These are phyloP conservation scores for Pleurotus sapidus DNA, from an alignment of 768 basidiomycete genomes.

Conservation along the genomic window DNA sequence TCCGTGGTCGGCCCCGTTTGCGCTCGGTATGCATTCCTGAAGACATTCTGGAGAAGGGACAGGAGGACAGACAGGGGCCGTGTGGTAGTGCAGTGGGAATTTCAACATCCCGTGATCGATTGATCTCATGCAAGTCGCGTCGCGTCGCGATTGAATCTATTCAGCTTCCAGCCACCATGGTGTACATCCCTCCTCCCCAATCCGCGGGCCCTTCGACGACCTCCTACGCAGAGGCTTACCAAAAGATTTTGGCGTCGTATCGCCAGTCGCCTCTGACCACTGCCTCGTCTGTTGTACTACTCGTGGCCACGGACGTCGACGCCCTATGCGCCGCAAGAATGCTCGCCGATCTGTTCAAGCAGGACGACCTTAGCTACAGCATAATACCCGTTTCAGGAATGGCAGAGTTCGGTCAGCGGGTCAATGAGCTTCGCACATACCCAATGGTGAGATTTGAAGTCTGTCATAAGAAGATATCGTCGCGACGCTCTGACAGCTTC, in stretches of 20 bases:
- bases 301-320: constrained; percentile 90
- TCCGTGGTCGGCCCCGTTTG: too few species aligned
- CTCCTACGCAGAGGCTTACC: constrained; percentile 75
- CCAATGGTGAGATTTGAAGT: constrained; percentile 13
- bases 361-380: constrained; percentile 91
- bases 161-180: constrained; percentile 36
- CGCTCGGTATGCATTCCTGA: too few species aligned
- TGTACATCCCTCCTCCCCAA: constrained; percentile 72
- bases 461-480: too few species aligned
- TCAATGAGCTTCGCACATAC: constrained; percentile 18
- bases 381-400: constrained; percentile 88
- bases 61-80: too few species aligned
- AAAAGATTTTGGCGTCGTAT: constrained; percentile 66
- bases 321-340: constrained; percentile 89
- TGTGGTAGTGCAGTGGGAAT: too few species aligned
- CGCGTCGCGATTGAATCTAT: constrained; percentile 14
- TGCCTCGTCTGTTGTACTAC: constrained; percentile 80
- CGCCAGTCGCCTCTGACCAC: constrained; percentile 72
- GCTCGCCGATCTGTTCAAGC: constrained; percentile 84
- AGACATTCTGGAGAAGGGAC: too few species aligned
- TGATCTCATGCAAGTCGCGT: neutral
- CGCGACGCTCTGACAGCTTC: constrained; percentile 47
- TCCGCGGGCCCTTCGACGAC: constrained; percentile 51
- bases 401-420: constrained; percentile 37
- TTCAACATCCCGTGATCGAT: neutral